phyloP scores from a whole-genome alignment of 345 rosid genomes.

The Angophora floribunda region DNA sequence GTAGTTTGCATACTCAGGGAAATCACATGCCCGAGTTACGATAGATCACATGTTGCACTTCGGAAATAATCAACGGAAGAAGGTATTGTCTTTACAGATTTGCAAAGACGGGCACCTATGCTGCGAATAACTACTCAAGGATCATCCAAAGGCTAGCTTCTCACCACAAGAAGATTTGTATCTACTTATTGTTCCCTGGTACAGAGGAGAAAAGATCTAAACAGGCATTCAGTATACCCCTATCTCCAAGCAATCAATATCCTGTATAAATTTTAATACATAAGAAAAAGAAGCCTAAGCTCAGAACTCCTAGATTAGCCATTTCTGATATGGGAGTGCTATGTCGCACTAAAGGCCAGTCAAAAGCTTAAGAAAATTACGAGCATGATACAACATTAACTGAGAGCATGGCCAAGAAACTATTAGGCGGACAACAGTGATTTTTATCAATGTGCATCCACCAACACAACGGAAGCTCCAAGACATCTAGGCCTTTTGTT shows the following conservation, averaged over 20 bases:
- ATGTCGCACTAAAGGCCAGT: not conserved
- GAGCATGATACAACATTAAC: not conserved
- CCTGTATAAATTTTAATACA: not conserved
- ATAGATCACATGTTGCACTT: not conserved
- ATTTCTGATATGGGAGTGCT: not conserved
- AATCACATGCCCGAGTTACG: not conserved
- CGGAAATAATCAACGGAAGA: not conserved
- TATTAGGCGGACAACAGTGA: not conserved
- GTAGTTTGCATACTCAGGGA: not conserved
- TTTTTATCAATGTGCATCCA: not conserved
- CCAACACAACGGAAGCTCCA: not conserved
- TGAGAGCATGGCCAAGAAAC: not conserved
- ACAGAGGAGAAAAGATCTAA: not conserved
- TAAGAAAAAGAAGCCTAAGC: not conserved
- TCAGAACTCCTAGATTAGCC: not conserved
- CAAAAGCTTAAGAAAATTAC: not conserved
- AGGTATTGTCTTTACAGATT: not conserved
- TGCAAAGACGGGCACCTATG: not conserved
- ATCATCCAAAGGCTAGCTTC: not conserved
- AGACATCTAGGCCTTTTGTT: not conserved
- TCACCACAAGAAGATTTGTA: not conserved
- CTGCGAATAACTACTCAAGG: not conserved
- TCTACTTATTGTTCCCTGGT: not conserved
- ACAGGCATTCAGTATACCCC: not conserved
- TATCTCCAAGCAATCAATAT: not conserved